phyloP scores from a whole-genome alignment of 768 basidiomycete genomes.

The Gloeostereum incarnatum region DNA sequence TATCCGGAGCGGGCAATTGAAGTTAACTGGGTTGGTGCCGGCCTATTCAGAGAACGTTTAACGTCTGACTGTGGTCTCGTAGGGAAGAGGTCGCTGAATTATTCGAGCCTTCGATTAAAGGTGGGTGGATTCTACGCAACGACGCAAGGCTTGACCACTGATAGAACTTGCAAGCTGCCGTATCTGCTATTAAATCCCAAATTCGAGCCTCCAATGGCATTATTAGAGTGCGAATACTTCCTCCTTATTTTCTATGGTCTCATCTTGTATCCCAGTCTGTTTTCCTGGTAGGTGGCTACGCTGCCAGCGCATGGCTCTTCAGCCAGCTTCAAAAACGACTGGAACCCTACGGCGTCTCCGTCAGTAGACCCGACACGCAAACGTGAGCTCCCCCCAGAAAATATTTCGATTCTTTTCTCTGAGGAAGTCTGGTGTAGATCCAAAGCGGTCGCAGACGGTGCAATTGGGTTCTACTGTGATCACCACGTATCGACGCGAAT shows the following conservation, averaged over 20 bases:
- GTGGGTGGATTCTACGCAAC: constrained; percentile 13
- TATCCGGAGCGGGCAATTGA: constrained; percentile 64
- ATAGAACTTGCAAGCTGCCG: constrained; percentile 34
- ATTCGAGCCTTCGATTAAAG: constrained; percentile 72
- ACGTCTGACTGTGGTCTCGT: neutral
- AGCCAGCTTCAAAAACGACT: constrained; percentile 65
- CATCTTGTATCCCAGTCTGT: constrained; percentile 22
- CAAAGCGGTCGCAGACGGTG: constrained; percentile 80
- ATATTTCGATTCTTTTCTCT: constrained; percentile 5
- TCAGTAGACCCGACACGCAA: constrained; percentile 72
- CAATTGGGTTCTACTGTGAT: constrained; percentile 78
- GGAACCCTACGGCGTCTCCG: constrained; percentile 40
- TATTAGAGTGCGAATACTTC: constrained; percentile 40
- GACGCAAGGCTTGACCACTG: neutral
- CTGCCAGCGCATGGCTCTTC: constrained; percentile 77
- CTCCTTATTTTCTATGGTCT: neutral
- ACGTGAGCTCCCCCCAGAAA: constrained; percentile 45
- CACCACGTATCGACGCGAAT: constrained; percentile 78
- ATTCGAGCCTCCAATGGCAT: constrained; percentile 59
- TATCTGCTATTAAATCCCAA: constrained; percentile 60
- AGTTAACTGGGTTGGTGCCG: constrained; percentile 53
- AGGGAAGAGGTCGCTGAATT: constrained; percentile 53
- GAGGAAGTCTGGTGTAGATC: constrained; percentile 34
- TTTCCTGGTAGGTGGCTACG: constrained; percentile 64
- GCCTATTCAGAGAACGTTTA: constrained; percentile 8